Evolutionary conservation across 2,329 filamentous ascomycete species (phyloP), one percentile per base, ranked within the genome.

Genomic region (Thielaviopsis musarum): DNA sequence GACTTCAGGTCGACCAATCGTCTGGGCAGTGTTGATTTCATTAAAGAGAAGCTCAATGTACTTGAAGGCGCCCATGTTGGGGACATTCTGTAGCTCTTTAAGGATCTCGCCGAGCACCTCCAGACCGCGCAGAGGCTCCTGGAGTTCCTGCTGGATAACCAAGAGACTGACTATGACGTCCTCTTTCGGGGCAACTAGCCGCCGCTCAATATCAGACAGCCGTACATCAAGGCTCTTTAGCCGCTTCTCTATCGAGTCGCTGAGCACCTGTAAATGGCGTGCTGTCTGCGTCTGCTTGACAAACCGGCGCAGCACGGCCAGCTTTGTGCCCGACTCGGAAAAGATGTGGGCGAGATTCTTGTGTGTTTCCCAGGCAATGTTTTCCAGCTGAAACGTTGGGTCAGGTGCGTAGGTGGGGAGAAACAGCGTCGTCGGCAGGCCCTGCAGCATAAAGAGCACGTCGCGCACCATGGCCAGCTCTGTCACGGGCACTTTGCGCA

Each of bases 381-480:
- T 72, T 0, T 70, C 66, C 26, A 81, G 71, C 59, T 79, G 75
- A 58, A 75, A 79, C 1, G 65, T 65, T 3, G 71, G 65, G 1
- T 70, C 67, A 0, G 74, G 73, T 6, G 68, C 64, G 15, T 71
- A 73, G 55, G 74, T 66, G 3, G 65, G 22, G 59, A 72, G 72
- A 65, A 91, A 95, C 1, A 95, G 67, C 1, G 82, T 84, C 2
- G 87, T 91, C 5, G 83, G 79, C 3, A 93, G 73, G 0, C 91
- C 91, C 58, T 82, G 80, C 0, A 97, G 77, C 88, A 96, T 94
- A 66, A 88, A 91, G 0, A 96, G 74, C 0, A 82, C 80, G 58
- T 97, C 90, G 54, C 89, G 81, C 26, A 91, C 73, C 12, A 84
- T 74, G 63, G 91, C 83, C 1, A 87, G 73, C 67, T 95, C 91